These are phyloP conservation scores for Boletus subparvulus DNA, from an alignment of 768 basidiomycete species.

Conservation along the genomic window DNA sequence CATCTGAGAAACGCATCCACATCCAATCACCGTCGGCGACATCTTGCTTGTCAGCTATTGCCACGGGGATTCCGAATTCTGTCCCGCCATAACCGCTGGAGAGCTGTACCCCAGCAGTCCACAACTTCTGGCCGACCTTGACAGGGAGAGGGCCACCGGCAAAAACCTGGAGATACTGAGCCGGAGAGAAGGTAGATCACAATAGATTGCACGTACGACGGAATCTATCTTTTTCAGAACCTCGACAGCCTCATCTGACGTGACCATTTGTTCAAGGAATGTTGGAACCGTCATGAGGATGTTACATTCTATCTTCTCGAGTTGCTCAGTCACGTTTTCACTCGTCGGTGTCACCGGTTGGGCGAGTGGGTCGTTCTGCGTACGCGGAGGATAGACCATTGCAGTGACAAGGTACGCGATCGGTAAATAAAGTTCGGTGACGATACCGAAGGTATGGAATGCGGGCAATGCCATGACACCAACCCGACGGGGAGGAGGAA, in stretches of 20 bases:
- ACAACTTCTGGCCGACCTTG: conserved; percentile 35
- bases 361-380: conserved; percentile 15
- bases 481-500: conserved; percentile 18
- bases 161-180: conserved; percentile 26
- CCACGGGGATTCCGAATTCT: conserved; percentile 20
- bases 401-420: conserved; percentile 15
- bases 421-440: conserved; percentile 16
- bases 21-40: conserved; percentile 33
- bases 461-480: conserved; percentile 28
- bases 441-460: conserved; percentile 27
- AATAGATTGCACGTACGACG: conserved; percentile 27
- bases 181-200: too few species aligned
- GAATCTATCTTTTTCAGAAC: conserved; percentile 24
- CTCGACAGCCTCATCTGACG: conserved; percentile 23
- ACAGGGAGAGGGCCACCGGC: conserved; percentile 41
- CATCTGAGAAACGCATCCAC: conserved; percentile 33
- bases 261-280: conserved; percentile 38
- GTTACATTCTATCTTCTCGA: conserved; percentile 29
- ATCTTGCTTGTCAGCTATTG: conserved; percentile 1
- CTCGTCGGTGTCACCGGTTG: conserved; percentile 40
- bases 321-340: conserved; percentile 39
- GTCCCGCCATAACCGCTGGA: conserved; percentile 39
- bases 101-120: conserved; percentile 34
- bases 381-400: conserved; percentile 30
- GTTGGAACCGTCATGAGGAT: conserved; percentile 38